Evolutionary conservation across 192 early-diverging fungal genomes (phyloP), one percentile per base, ranked within the genome.

Genomic region (Entrophospora sp.): DNA sequence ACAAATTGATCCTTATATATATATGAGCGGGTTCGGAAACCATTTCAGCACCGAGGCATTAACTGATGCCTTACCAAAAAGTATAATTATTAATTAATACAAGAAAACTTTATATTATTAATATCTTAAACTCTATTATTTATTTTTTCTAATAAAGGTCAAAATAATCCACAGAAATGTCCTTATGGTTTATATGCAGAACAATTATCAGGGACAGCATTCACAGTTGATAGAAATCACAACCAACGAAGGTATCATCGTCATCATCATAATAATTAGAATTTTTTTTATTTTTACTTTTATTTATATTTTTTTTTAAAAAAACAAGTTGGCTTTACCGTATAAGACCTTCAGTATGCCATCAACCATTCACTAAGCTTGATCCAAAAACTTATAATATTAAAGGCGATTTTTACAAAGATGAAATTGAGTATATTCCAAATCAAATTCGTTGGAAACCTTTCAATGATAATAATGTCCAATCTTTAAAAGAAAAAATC

Each of bases 301-400:
- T n/a, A n/a, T n/a, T n/a, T n/a, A n/a, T n/a, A n/a, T n/a, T n/a
- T n/a, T n/a, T n/a, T n/a, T n/a, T n/a, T n/a, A n/a, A n/a, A n/a
- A n/a, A n/a, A n/a, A n/a, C n/a, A n/a, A 88, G 87, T 61, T 98
- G 95, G 95, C 74, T 98, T 34, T 98, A 98, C 76, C 91, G 95
- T 67, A 92, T 98, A 70, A 89, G 85, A 22, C 93, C 95, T 13
- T 91, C 93, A 0, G 92, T 91, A 28, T 77, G 82, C 64, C 95
- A 97, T 64, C 70, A 64, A 2, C 92, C 92, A 0, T 94, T 87
- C 68, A 46, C 71, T 61, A 61, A 69, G 67, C 35, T 37, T 32
- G 55, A 43, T 8, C 56, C 37, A 8, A 64, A 75, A 7, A 56
- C 67, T 20, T 66, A 77, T 31, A 62, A n/a, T n/a, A n/a, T 91